Evolutionary conservation across 2,329 filamentous ascomycete species (phyloP).

Genomic region (Apiospora kogelbergensis): DNA sequence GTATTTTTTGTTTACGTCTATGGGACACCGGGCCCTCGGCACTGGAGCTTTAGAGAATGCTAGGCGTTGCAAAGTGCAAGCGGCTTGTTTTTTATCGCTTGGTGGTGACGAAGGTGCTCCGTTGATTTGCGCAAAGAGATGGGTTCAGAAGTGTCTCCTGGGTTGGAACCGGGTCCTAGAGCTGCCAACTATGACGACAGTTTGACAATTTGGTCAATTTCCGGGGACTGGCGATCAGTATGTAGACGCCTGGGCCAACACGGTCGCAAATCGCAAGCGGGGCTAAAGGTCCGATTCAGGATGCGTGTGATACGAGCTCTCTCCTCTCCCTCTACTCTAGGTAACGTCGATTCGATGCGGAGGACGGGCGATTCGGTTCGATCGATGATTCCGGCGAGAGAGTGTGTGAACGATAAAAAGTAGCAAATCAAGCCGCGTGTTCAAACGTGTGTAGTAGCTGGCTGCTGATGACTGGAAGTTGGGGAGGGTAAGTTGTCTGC

Average conservation of each 20-base stretch:
- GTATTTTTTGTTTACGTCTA: conserved; percentile 1
- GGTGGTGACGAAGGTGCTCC: conserved; percentile 1
- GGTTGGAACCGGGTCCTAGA: conserved; percentile 1
- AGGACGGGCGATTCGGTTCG: neutral
- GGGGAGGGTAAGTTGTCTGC: neutral
- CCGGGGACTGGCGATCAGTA: neutral
- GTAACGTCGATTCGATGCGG: neutral
- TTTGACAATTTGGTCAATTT: conserved; percentile 3
- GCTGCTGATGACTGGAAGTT: neutral
- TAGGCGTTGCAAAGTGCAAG: neutral
- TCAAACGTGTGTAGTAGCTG: neutral
- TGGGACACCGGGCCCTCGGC: neutral
- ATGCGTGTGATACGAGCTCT: neutral
- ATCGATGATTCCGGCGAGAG: neutral
- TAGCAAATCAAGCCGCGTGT: neutral
- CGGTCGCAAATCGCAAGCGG: neutral
- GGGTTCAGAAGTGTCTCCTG: neutral
- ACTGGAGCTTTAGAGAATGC: neutral
- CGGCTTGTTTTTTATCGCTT: neutral
- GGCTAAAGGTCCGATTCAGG: conserved; percentile 9
- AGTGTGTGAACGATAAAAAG: neutral
- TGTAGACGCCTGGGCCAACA: neutral
- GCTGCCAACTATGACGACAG: conserved; percentile 7
- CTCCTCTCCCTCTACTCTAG: neutral
- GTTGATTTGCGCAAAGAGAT: conserved; percentile 1